Base-by-base conservation (phyloP, 768 basidiomycete genomes). In the Grammothele lineata region DNA sequence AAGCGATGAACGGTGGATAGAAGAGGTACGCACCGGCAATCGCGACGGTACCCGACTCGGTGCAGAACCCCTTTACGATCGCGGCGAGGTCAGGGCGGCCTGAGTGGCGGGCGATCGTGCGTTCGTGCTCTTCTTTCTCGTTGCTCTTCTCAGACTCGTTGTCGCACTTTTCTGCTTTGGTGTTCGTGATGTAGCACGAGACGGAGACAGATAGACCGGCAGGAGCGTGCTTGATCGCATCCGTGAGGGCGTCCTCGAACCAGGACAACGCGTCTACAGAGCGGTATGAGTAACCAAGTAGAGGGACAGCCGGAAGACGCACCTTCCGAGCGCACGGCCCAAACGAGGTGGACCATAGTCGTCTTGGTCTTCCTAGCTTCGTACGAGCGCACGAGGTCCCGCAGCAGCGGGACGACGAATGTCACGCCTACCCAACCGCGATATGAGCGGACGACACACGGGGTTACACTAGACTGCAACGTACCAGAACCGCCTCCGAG, bases 11-110 rank as follows among this genome's bases (percentile, higher is more conserved):
- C n/a, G n/a, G n/a, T n/a, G n/a, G n/a, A n/a, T n/a, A n/a, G n/a
- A n/a, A n/a, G n/a, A n/a, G n/a, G n/a, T n/a, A 43, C 58, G 21
- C 26, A 67, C 66, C 56, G 40, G 62, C 57, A 35, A 67, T 53
- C 22, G 61, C 60, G 40, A 66, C 49, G 33, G 45, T 25, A 18
- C 38, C 46, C 22, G 17, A 23, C n/a, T 35, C 46, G 23, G 33
- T 18, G 25, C 46, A 35, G 33, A 47, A 35, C n/a, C 17, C 30
- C 9, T 21, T 40, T 14, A 40, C 17, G 23, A 40, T 40, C 4
- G 15, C 32, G 3, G 22, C 21, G 19, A 39, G 38, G n/a, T 12
- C 32, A 6, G 38, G 45, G n/a, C 57, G 50, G 30, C 57, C 55
- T 12, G 21, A 24, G 52, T 36, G 19, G 54, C 51, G 14, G 46